These are phyloP conservation scores for Cicer arietinum DNA, from an alignment of 306 rosid genomes.

Conservation along the genomic window DNA sequence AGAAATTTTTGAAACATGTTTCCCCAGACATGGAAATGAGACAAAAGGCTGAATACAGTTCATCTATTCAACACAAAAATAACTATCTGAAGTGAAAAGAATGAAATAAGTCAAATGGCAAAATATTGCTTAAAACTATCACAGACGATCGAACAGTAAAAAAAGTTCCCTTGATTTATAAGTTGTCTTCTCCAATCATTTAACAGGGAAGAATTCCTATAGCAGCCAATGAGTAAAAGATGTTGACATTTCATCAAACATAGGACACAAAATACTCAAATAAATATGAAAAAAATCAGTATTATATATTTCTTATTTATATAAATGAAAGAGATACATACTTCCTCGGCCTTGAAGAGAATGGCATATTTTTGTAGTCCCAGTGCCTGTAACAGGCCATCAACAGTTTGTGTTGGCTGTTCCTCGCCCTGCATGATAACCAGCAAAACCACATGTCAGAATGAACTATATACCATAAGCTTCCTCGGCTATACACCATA, in stretches of 20 bases:
- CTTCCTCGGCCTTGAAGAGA: slow-evolving; percentile 94
- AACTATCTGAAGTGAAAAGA: slow-evolving; percentile 23
- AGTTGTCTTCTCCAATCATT: slow-evolving; percentile 28
- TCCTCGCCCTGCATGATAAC: slow-evolving; percentile 64
- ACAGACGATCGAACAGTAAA: slow-evolving; percentile 13
- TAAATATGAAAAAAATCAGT: slow-evolving; percentile 21
- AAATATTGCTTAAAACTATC: slow-evolving; percentile 8
- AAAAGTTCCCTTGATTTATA: slow-evolving; percentile 15
- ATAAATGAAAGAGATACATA: slow-evolving; percentile 54
- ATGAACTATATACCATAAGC: neutral
- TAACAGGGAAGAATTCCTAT: slow-evolving; percentile 16
- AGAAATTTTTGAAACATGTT: slow-evolving; percentile 19
- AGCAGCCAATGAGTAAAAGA: slow-evolving; percentile 15
- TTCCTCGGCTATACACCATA: neutral
- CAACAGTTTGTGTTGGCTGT: slow-evolving; percentile 76
- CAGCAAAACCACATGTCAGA: slow-evolving; percentile 40
- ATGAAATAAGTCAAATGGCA: neutral
- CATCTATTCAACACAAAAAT: neutral
- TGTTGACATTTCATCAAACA: slow-evolving; percentile 35
- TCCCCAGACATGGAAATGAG: slow-evolving; percentile 10
- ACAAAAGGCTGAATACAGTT: slow-evolving; percentile 7
- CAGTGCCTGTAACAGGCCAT: slow-evolving; percentile 73
- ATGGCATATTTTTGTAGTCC: slow-evolving; percentile 88
- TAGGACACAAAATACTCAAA: slow-evolving; percentile 18
- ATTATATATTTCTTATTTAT: slow-evolving; percentile 13